Evolutionary conservation across 2,329 filamentous ascomycete genomes (phyloP).

Genomic region (Sporothrix brasiliensis): DNA sequence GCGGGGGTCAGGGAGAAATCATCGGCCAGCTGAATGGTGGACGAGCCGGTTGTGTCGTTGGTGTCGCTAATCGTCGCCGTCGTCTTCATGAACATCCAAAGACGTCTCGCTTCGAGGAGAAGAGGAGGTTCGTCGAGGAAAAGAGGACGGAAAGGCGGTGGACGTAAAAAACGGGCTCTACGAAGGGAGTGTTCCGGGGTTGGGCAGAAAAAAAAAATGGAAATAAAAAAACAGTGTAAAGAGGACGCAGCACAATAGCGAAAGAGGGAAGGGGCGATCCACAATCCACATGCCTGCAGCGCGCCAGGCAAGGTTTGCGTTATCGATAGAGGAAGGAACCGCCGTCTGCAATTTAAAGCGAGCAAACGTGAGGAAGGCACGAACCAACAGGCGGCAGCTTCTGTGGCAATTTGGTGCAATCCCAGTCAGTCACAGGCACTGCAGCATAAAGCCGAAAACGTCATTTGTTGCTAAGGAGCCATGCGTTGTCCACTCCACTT

Average conservation of each 20-base stretch:
- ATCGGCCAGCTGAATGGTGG: neutral
- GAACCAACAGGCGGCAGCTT: neutral
- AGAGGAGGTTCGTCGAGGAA: conserved; percentile 19
- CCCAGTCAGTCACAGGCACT: neutral
- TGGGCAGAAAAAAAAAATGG: conserved; percentile 25
- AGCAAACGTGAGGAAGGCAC: conserved; percentile 2
- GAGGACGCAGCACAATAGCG: conserved; percentile 23
- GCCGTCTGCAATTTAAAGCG: neutral
- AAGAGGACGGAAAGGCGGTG: conserved; percentile 22
- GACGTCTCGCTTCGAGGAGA: conserved; percentile 9
- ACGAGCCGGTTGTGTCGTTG: neutral
- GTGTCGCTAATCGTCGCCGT: neutral
- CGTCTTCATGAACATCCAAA: neutral
- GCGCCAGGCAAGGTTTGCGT: conserved; percentile 10
- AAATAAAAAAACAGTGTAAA: conserved; percentile 26
- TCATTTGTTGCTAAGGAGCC: conserved; percentile 24
- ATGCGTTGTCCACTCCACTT: conserved; percentile 18
- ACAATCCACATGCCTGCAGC: conserved; percentile 20
- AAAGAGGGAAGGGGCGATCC: conserved; percentile 16
- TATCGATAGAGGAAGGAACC: conserved; percentile 24
- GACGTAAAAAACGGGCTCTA: conserved; percentile 16
- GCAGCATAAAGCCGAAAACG: conserved; percentile 22
- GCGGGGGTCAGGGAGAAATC: conserved; percentile 19
- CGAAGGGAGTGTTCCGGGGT: conserved; percentile 13
- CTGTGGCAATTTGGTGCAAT: neutral